Evolutionary conservation across 371 early-diverging fungal genomes (phyloP), one percentile per base, ranked within the genome.

Genomic region (Mortierella sp.): DNA sequence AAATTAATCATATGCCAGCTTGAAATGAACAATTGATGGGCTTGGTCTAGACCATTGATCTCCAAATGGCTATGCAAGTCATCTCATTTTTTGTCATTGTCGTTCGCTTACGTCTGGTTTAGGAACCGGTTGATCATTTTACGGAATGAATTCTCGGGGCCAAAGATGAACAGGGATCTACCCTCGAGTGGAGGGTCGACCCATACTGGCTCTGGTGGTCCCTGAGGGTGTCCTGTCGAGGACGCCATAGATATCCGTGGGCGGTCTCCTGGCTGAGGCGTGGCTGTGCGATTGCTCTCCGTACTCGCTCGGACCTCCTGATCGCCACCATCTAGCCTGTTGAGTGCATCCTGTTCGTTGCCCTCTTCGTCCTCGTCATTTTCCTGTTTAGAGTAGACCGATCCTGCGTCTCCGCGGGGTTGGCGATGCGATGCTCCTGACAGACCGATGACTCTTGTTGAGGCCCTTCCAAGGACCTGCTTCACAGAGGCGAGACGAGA

Each of bases 401-500:
- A 67, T 4, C 75, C 26, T 26, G 64, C 43, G 4, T 79, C 57
- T 26, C 71, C 53, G n/a, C 71, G 37, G 24, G 80, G 76, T 11
- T 83, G 80, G 14, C 71, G 73, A 28, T 37, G 64, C 13, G 83
- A 79, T 6, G 83, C 71, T 64, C 78, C 78, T 21, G 72, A 54
- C 24, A 77, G 69, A 51, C 80, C 80, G 40, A 85, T 73, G 69
- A 85, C 86, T 76, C 86, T 75, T 26, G 86, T 85, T 48, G 86
- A 85, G 13, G 86, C 86, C 28, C 86, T 74, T 8, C 79, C 81
- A 1, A 85, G 77, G 19, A 73, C 86, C n/a, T 78, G 76, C 71
- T 83, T 83, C 48, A 83, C 34, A 2, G 84, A 77, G 40, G 72
- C 54, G 3, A 83, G 54, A 31, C 64, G 71, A 37, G 81, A 73